Percentiles rank a stretch among this genome's conserved stretches.
phyloP scores from a whole-genome alignment of 2,329 filamentous ascomycete genomes.

The Metarhizium brunneum region DNA sequence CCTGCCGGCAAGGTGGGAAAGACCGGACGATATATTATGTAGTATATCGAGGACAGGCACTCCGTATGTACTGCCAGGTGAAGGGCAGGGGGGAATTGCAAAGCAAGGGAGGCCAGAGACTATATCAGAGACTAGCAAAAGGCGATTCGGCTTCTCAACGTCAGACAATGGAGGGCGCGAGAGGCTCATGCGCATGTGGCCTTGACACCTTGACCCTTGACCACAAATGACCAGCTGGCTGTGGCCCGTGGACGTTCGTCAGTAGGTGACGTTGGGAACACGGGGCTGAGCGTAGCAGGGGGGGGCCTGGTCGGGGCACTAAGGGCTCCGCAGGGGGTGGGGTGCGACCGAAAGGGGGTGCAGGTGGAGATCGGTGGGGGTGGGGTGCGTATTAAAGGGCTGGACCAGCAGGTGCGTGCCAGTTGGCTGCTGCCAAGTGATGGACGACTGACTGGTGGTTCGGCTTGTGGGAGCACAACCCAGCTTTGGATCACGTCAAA shows the following conservation, averaged over 20 bases:
- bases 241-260: conserved; percentile 23
- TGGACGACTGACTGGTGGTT: not conserved
- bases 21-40: conserved; percentile 5
- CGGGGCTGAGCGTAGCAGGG: conserved; percentile 29
- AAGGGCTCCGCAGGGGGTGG: not conserved
- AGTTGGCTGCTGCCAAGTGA: not conserved
- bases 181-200: conserved; percentile 21
- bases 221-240: conserved; percentile 17
- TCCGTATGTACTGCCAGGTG: not conserved
- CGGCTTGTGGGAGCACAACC: not conserved
- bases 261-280: conserved; percentile 32
- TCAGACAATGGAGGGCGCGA: conserved; percentile 11
- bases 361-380: not conserved
- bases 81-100: conserved; percentile 13
- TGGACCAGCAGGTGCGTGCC: not conserved
- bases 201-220: conserved; percentile 7
- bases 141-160: conserved; percentile 3
- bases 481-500: not conserved
- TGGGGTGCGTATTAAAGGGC: not conserved
- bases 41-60: conserved; percentile 7
- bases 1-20: not conserved
- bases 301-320: not conserved
- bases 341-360: conserved; percentile 3
- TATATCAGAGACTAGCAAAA: conserved; percentile 10
- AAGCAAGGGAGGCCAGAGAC: conserved; percentile 13